Conservation (phyloP, 2,329 filamentous ascomycete species). For the Beauveria sp. region DNA sequence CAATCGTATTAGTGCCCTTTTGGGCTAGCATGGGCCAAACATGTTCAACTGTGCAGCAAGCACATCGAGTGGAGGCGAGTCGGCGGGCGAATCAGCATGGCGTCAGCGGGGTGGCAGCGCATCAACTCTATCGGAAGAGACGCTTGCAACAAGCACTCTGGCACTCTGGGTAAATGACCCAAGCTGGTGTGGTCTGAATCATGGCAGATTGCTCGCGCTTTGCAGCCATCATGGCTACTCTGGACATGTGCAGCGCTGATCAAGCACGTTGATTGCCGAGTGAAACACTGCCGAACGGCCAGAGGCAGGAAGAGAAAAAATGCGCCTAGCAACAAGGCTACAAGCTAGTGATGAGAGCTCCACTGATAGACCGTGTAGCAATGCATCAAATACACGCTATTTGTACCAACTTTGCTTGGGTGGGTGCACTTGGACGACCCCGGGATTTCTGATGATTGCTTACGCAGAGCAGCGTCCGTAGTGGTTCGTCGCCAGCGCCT, state of each 20-base stretch:
- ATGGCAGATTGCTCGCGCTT: not conserved
- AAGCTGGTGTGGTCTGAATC: not conserved
- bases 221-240: not conserved
- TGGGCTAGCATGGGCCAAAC: slow-evolving; percentile 9
- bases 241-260: slow-evolving; percentile 3
- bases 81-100: not conserved
- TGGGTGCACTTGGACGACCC: not conserved
- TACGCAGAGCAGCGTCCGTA: not conserved
- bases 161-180: not conserved
- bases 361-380: not conserved
- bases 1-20: slow-evolving; percentile 10
- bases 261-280: not conserved
- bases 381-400: not conserved
- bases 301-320: not conserved
- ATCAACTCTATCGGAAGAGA: slow-evolving; percentile 9
- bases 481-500: not conserved
- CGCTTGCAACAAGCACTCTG: not conserved
- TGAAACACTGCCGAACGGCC: not conserved
- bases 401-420: not conserved
- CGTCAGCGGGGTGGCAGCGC: not conserved
- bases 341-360: not conserved
- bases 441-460: not conserved
- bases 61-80: not conserved
- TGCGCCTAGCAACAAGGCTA: not conserved
- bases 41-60: not conserved